Base-by-base conservation (phyloP, 441 rosid genomes). In the Euphorbia celastroides region DNA sequence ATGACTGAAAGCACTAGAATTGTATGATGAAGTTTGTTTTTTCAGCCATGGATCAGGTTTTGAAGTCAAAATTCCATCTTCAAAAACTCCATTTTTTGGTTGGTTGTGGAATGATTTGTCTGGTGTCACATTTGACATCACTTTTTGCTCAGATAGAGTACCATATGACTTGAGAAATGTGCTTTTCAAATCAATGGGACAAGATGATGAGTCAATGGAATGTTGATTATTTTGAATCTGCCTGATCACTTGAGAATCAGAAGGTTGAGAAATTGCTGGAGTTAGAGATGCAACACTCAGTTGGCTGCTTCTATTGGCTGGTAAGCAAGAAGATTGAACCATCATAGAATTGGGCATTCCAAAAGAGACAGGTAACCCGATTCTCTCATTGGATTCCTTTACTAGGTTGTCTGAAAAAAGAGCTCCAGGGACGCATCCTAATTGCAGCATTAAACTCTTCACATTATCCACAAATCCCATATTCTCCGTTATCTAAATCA, bases 401-500 rank as follows among this genome's bases (percentile, higher is more conserved):
- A 72, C 78, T 64, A 82, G 75, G 41, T 71, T 63, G 60, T 85
- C 88, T 61, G 88, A 84, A 60, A 82, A 77, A 66, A 91, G 90
- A 65, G 90, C 89, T 41, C 93, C 92, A 5, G 95, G 93, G 55
- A 84, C 77, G 41, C 83, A 81, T 68, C 93, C 96, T 17, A 94
- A 78, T 79, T 82, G 93, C 72, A 89, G 78, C 66, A 91, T 85
- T 69, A 89, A 83, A 78, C 86, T 80, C 84, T 79, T 88, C 67
- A 84, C 94, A 26, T 83, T 80, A 80, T 84, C 83, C 79, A 94
- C 88, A 71, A 89, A 91, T 50, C 85, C 96, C 82, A 83, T 46
- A 68, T 88, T 83, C 87, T 94, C 97, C 85, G 79, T 68, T 67
- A 91, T 88, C 99, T 93, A 90, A 73, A 79, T 61, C 70, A 78